These are phyloP conservation scores for Herpotrichia juniperi DNA, from an alignment of 2,329 filamentous ascomycete genomes.

Conservation along the genomic window DNA sequence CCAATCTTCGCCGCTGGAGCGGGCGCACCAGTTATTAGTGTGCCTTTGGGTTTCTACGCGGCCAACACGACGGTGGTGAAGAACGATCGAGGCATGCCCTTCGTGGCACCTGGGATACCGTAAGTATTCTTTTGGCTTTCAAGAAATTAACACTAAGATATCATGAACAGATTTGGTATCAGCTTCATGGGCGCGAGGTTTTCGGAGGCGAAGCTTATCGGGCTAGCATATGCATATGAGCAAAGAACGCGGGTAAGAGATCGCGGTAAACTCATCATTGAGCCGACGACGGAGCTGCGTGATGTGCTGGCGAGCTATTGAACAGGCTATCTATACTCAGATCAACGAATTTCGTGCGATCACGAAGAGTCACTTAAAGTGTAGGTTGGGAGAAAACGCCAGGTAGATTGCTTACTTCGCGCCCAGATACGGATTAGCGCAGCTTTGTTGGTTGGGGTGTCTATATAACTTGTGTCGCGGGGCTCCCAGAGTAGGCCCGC, in stretches of 20 bases:
- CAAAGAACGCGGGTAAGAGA: not conserved
- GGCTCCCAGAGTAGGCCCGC: too few relatives aligned
- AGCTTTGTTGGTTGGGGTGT: too few relatives aligned
- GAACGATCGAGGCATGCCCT: not conserved
- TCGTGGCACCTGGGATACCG: slow-evolving; percentile 3
- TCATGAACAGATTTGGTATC: not conserved
- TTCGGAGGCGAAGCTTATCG: not conserved
- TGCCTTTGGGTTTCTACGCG: slow-evolving; percentile 3
- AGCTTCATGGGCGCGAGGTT: not conserved
- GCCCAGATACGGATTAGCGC: too few relatives aligned
- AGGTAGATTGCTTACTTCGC: too few relatives aligned
- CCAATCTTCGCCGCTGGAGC: not conserved
- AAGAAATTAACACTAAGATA: not conserved
- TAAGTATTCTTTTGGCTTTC: not conserved
- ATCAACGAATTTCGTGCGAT: too few relatives aligned
- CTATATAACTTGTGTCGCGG: too few relatives aligned
- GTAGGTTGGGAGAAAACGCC: too few relatives aligned
- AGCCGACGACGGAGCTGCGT: not conserved
- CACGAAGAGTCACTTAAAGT: too few relatives aligned
- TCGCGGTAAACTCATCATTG: not conserved
- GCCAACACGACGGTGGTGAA: not conserved
- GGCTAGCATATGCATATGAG: slow-evolving; percentile 2
- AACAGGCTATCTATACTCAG: too few relatives aligned
- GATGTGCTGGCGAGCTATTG: not conserved
- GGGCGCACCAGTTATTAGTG: slow-evolving; percentile 2